These are phyloP conservation scores for Peniophora sp. DNA, from an alignment of 1,284 basidiomycete species.

Conservation along the genomic window DNA sequence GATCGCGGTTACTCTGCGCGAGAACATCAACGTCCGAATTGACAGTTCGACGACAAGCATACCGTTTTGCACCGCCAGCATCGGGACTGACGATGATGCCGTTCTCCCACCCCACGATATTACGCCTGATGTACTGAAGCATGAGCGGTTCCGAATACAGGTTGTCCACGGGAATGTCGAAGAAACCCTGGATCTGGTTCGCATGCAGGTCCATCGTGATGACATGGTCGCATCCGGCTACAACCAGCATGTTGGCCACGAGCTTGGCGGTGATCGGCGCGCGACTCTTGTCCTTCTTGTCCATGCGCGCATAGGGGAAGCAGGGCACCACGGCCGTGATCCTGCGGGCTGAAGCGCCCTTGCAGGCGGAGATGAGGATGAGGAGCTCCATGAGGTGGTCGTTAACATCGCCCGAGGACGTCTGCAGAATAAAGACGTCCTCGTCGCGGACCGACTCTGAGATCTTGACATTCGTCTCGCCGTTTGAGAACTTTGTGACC, in stretches of 20 bases:
- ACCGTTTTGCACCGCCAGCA: slow-evolving; percentile 97
- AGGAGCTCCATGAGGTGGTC: slow-evolving; percentile 89
- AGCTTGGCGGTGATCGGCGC: slow-evolving; percentile 98
- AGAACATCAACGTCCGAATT: slow-evolving; percentile 4
- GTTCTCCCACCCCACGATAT: slow-evolving; percentile 83
- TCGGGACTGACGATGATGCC: slow-evolving; percentile 95
- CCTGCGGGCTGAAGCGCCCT: slow-evolving; percentile 91
- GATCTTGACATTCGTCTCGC: slow-evolving; percentile 90
- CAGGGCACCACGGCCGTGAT: slow-evolving; percentile 99
- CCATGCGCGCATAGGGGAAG: slow-evolving; percentile 95
- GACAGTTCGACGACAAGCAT: slow-evolving; percentile 25
- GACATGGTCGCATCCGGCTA: slow-evolving; percentile 96
- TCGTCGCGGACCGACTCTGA: slow-evolving; percentile 94
- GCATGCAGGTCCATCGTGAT: slow-evolving; percentile 99
- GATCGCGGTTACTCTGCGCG: slow-evolving; percentile 83
- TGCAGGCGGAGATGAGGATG: slow-evolving; percentile 90
- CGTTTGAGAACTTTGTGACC: slow-evolving; percentile 94
- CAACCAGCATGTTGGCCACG: slow-evolving; percentile 94
- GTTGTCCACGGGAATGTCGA: slow-evolving; percentile 98
- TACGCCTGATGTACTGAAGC: slow-evolving; percentile 84
- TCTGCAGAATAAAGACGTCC: slow-evolving; percentile 95
- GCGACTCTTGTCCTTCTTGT: slow-evolving; percentile 96
- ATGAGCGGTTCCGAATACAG: slow-evolving; percentile 85
- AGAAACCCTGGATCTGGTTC: slow-evolving; percentile 98
- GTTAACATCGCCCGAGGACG: slow-evolving; percentile 71